Evolutionary conservation across 495 filamentous ascomycete genomes (phyloP).

Genomic region (Haplographium delicatum): DNA sequence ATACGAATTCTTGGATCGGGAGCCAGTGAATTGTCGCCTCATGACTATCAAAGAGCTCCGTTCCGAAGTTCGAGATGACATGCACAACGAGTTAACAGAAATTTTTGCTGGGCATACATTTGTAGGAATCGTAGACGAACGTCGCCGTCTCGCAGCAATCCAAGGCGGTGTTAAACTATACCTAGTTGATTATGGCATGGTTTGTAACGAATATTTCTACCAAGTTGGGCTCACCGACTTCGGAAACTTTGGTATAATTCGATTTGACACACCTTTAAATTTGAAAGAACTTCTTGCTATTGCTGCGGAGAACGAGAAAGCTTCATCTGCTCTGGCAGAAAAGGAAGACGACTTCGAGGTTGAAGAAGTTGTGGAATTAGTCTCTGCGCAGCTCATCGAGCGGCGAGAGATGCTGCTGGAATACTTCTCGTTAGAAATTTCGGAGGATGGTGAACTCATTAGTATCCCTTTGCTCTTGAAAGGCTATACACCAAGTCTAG

Average conservation of each 20-base stretch:
- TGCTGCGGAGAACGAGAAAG: slow-evolving; percentile 64
- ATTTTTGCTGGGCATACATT: slow-evolving; percentile 88
- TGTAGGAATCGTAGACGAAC: slow-evolving; percentile 87
- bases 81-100: slow-evolving; percentile 88
- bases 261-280: slow-evolving; percentile 69
- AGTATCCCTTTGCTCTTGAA: slow-evolving; percentile 81
- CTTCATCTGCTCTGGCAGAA: slow-evolving; percentile 18
- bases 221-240: slow-evolving; percentile 95
- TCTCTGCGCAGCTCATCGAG: slow-evolving; percentile 58
- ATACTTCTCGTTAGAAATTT: slow-evolving; percentile 87
- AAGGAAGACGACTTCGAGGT: slow-evolving; percentile 58
- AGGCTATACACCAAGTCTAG: slow-evolving; percentile 79
- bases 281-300: slow-evolving; percentile 66
- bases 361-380: slow-evolving; percentile 55
- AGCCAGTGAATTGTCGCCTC: slow-evolving; percentile 60
- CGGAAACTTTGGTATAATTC: slow-evolving; percentile 85
- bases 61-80: slow-evolving; percentile 69
- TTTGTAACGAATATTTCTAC: slow-evolving; percentile 91
- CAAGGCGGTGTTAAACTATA: slow-evolving; percentile 91
- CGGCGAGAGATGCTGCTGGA: slow-evolving; percentile 82
- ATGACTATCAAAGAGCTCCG: slow-evolving; percentile 81
- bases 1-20: slow-evolving; percentile 67
- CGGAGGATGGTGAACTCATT: slow-evolving; percentile 66
- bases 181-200: slow-evolving; percentile 88
- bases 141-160: slow-evolving; percentile 80